A percentile compares a stretch with the other conserved stretches of the same genome.
Conservation (phyloP, 2,329 filamentous ascomycete genomes). For the Microsporum audouinii region DNA sequence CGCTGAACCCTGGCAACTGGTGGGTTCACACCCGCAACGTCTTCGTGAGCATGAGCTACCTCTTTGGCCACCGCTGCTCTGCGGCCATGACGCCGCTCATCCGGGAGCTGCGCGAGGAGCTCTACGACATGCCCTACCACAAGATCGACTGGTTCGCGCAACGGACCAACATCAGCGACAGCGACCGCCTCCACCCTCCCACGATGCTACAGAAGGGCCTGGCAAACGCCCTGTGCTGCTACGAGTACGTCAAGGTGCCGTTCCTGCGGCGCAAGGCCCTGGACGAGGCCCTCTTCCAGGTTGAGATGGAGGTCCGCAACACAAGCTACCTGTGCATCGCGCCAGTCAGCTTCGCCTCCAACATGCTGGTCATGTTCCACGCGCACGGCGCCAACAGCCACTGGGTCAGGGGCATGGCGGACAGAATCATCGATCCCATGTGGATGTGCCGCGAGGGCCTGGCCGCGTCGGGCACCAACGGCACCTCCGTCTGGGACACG, state of each 20-base stretch:
- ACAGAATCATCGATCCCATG: constrained; percentile 1
- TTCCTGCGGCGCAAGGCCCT: background rate
- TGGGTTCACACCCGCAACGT: constrained; percentile 7
- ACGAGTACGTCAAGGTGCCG: constrained; percentile 2
- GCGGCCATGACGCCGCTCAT: background rate
- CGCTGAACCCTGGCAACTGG: constrained; percentile 5
- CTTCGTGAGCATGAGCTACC: constrained; percentile 1
- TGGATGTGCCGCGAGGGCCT: constrained; percentile 4
- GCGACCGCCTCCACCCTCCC: background rate
- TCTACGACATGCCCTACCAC: constrained; percentile 4
- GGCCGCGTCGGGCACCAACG: background rate
- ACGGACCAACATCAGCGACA: background rate
- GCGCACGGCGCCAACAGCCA: constrained; percentile 5
- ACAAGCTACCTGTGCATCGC: background rate
- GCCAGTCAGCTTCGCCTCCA: constrained; percentile 2
- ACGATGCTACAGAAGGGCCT: background rate
- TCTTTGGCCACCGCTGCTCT: background rate
- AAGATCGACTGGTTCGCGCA: constrained; percentile 7
- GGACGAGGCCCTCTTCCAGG: constrained; percentile 4
- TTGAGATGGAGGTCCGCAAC: background rate
- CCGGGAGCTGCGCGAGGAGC: constrained; percentile 6
- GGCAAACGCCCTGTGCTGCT: background rate
- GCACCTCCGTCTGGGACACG: constrained; percentile 3
- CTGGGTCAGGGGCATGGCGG: constrained; percentile 2
- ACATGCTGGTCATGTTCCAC: constrained; percentile 1